phyloP scores from a whole-genome alignment of 345 rosid species.

The Microthlaspi erraticum region DNA sequence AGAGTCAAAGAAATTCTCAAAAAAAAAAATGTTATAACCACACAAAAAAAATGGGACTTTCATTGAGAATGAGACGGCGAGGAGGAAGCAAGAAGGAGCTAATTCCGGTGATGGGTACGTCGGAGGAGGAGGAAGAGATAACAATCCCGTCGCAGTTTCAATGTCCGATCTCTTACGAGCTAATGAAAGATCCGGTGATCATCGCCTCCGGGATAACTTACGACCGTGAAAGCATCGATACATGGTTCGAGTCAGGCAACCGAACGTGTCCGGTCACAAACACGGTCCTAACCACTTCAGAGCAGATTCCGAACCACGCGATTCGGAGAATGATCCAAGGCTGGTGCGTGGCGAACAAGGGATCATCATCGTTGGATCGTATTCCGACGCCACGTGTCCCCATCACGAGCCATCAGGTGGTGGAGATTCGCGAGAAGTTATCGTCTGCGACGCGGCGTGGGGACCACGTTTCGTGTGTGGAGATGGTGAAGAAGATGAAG shows the following conservation, averaged over 20 bases:
- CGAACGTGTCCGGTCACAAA: constrained; percentile 75
- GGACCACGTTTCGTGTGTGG: constrained; percentile 21
- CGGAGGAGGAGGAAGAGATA: constrained; percentile 59
- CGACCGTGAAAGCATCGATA: constrained; percentile 79
- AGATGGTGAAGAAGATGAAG: constrained; percentile 54
- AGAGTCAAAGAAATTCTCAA: constrained; percentile 18
- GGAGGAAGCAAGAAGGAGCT: constrained; percentile 27
- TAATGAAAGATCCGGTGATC: constrained; percentile 96
- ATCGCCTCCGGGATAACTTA: constrained; percentile 80
- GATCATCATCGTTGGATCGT: constrained; percentile 56
- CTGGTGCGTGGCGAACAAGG: constrained; percentile 69
- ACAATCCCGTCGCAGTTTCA: constrained; percentile 65
- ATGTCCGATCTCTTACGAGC: constrained; percentile 81
- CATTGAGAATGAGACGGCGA: constrained; percentile 40
- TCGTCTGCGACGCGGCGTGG: constrained; percentile 30
- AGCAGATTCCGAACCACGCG: constrained; percentile 76
- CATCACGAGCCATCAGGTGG: constrained; percentile 39
- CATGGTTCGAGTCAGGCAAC: constrained; percentile 75
- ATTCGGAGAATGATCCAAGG: constrained; percentile 75
- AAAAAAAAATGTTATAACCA: not conserved
- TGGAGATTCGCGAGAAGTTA: constrained; percentile 38
- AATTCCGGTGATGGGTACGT: constrained; percentile 11
- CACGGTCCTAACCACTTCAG: constrained; percentile 53
- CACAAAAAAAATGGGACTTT: constrained; percentile 30
- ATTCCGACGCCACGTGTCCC: constrained; percentile 91